phyloP scores from a whole-genome alignment of 768 basidiomycete species.

The Trametes sanguinea region DNA sequence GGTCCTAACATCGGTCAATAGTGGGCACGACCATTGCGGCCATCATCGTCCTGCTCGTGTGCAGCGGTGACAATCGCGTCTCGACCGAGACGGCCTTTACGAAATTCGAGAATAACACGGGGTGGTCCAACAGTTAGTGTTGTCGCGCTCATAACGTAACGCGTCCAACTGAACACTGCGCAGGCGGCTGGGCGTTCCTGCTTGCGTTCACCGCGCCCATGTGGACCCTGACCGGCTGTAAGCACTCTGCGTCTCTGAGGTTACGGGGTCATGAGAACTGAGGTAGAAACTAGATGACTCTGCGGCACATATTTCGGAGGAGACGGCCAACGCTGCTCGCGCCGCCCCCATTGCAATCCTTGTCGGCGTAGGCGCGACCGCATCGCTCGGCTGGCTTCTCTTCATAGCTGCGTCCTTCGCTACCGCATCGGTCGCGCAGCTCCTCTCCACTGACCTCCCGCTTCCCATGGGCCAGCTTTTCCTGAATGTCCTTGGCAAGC shows the following conservation, averaged over 20 bases:
- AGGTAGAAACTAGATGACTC: slow-evolving; percentile 56
- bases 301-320: slow-evolving; percentile 75
- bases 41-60: slow-evolving; percentile 58
- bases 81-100: slow-evolving; percentile 71
- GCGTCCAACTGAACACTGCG: not conserved
- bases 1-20: not conserved
- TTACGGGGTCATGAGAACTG: too few relatives aligned
- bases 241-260: slow-evolving; percentile 25
- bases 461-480: slow-evolving; percentile 76
- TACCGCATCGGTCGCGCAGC: slow-evolving; percentile 51
- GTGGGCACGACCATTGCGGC: slow-evolving; percentile 68
- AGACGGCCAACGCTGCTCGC: slow-evolving; percentile 61
- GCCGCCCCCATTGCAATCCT: slow-evolving; percentile 73
- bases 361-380: slow-evolving; percentile 59
- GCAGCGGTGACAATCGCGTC: slow-evolving; percentile 54
- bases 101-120: slow-evolving; percentile 68
- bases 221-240: slow-evolving; percentile 81
- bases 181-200: slow-evolving; percentile 75
- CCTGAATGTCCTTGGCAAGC: slow-evolving; percentile 62
- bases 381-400: slow-evolving; percentile 65
- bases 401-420: slow-evolving; percentile 68
- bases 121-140: slow-evolving; percentile 60
- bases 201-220: slow-evolving; percentile 73
- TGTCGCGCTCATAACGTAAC: not conserved
- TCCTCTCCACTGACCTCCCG: slow-evolving; percentile 53